Conservation (phyloP, 768 basidiomycete genomes). For the Phylloporus arenicola region DNA sequence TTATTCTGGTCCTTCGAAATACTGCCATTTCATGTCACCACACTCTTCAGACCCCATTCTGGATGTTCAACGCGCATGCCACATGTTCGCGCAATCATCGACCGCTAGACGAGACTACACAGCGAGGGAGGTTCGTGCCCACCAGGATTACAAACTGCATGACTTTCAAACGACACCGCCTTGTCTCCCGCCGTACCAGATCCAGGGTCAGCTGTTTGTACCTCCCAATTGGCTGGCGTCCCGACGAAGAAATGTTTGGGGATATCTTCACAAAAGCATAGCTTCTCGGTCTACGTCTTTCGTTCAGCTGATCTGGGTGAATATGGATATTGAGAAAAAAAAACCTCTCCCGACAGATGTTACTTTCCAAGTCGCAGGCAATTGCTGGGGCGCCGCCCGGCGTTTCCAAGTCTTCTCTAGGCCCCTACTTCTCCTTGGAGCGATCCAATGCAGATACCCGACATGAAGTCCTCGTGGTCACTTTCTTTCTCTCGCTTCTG, state of each 20-base stretch:
- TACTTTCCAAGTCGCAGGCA: conserved; percentile 10
- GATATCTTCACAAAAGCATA: conserved; percentile 4
- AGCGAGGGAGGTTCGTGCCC: conserved; percentile 22
- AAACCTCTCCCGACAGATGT: not conserved
- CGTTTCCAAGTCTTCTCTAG: conserved; percentile 20
- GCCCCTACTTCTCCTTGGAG: conserved; percentile 27
- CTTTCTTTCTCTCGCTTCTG: conserved; percentile 29
- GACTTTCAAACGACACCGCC: conserved; percentile 15
- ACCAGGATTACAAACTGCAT: conserved; percentile 19
- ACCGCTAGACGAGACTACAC: conserved; percentile 23
- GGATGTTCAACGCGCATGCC: conserved; percentile 29
- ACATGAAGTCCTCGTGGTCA: conserved; percentile 33
- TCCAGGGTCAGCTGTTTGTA: conserved; percentile 5
- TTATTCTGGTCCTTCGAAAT: conserved; percentile 11
- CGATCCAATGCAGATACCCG: conserved; percentile 34
- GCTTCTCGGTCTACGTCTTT: not conserved
- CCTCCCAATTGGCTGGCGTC: conserved; percentile 2
- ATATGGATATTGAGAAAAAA: not conserved
- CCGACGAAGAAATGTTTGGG: not conserved
- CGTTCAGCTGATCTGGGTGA: not conserved
- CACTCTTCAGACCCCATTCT: conserved; percentile 24
- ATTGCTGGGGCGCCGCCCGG: conserved; percentile 17
- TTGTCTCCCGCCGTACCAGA: conserved; percentile 9
- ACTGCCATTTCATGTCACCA: conserved; percentile 17
- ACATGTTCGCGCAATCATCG: conserved; percentile 29